Evolutionary conservation across 805 yeast genomes (phyloP).

Genomic region (Wickerhamomyces tratensis): DNA sequence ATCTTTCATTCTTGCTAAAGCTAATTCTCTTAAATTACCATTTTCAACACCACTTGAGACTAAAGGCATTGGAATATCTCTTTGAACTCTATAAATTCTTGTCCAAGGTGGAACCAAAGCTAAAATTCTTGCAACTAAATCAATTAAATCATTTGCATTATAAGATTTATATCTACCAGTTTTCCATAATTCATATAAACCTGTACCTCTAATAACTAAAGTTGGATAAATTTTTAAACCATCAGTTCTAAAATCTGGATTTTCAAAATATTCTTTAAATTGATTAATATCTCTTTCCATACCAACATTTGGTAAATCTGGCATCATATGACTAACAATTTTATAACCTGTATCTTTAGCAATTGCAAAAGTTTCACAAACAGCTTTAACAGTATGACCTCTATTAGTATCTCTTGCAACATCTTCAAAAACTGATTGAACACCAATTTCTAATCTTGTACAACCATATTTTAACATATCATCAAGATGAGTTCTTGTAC

Average conservation of each 20-base stretch:
- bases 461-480: constrained; percentile 97
- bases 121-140: constrained; percentile 88
- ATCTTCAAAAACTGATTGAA: constrained; percentile 94
- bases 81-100: constrained; percentile 93
- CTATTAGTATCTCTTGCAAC: constrained; percentile 97
- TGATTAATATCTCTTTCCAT: constrained; percentile 97
- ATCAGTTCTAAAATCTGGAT: constrained; percentile 94
- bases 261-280: constrained; percentile 92
- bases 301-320: constrained; percentile 96
- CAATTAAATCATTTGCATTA: constrained; percentile 89
- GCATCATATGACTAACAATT: constrained; percentile 99
- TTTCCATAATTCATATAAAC: constrained; percentile 95
- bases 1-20: constrained; percentile 95
- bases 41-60: constrained; percentile 95
- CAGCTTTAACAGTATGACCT: constrained; percentile 95
- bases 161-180: constrained; percentile 90
- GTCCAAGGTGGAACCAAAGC: constrained; percentile 99
- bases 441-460: constrained; percentile 94
- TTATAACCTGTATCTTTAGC: constrained; percentile 99
- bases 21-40: constrained; percentile 91
- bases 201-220: constrained; percentile 93
- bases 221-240: constrained; percentile 95
- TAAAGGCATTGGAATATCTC: constrained; percentile 98
- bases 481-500: constrained; percentile 89
- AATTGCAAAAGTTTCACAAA: constrained; percentile 87